Evolutionary conservation across 306 rosid species (phyloP).

Genomic region (barrel medic (Medicago truncatula)): DNA sequence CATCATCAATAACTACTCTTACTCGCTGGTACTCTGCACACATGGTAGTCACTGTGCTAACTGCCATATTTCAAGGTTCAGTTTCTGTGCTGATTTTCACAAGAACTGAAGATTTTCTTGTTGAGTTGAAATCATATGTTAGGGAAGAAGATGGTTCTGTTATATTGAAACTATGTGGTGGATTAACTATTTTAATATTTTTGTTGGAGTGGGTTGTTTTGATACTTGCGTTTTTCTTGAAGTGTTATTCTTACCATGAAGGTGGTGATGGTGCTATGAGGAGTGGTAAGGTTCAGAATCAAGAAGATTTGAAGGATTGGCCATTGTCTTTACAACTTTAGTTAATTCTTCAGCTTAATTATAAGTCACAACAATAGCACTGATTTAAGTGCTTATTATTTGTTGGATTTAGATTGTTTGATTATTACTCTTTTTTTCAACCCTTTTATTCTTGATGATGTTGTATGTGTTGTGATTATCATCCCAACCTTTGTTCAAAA

Average conservation of each 20-base stretch:
- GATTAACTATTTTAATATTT: conserved; percentile 63
- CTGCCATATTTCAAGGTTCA: conserved; percentile 82
- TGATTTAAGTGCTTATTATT: background rate
- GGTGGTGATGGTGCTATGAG: conserved; percentile 44
- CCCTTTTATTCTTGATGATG: background rate
- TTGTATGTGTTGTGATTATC: too few species aligned
- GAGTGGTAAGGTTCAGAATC: conserved; percentile 68
- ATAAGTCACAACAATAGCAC: background rate
- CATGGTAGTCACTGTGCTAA: conserved; percentile 74
- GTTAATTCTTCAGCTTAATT: background rate
- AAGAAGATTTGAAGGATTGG: conserved; percentile 74
- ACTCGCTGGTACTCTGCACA: conserved; percentile 72
- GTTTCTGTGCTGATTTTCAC: conserved; percentile 67
- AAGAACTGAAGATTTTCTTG: conserved; percentile 65
- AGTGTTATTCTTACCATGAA: conserved; percentile 61
- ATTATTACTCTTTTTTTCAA: background rate
- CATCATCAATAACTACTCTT: conserved; percentile 22
- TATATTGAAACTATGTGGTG: conserved; percentile 69
- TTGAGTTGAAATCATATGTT: conserved; percentile 67
- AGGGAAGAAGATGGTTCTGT: conserved; percentile 70
- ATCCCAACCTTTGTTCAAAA: too few species aligned
- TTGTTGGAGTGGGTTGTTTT: conserved; percentile 83
- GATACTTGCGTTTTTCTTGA: conserved; percentile 70
- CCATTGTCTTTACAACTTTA: conserved; percentile 72
- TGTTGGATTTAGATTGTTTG: background rate